Conservation (phyloP, 306 rosid species). For the Hylodesmum podocarpum region DNA sequence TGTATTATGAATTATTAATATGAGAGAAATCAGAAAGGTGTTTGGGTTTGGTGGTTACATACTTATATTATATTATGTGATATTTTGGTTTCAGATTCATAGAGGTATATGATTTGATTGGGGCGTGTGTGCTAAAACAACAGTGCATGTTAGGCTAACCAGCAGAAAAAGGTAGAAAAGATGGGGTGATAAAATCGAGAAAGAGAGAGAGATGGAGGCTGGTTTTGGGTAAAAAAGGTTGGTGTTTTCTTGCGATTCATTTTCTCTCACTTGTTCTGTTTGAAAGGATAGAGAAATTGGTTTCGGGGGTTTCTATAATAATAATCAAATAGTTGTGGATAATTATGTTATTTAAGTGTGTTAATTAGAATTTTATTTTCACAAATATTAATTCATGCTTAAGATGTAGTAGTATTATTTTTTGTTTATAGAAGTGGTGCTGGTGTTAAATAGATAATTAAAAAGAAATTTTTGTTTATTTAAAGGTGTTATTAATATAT, state of each 20-base stretch:
- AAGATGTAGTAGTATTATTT: too few species aligned
- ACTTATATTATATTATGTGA: background rate
- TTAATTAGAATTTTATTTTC: too few species aligned
- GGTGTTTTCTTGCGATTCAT: background rate
- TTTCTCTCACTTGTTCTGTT: background rate
- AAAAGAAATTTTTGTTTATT: too few species aligned
- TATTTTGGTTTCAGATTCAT: background rate
- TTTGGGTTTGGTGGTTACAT: constrained; percentile 30
- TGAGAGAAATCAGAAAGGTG: too few species aligned
- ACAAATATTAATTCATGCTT: too few species aligned
- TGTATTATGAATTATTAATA: too few species aligned
- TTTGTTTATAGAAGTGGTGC: too few species aligned
- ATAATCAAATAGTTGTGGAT: background rate
- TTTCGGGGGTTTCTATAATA: too few species aligned
- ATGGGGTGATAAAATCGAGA: background rate
- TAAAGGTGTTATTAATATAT: too few species aligned
- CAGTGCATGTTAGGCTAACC: background rate
- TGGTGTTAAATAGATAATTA: too few species aligned
- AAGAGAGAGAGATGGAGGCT: background rate
- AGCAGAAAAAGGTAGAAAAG: background rate
- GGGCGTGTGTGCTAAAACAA: background rate
- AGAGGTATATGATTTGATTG: constrained; percentile 32
- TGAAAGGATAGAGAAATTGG: background rate
- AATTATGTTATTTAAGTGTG: too few species aligned
- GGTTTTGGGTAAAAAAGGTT: background rate